Evolutionary conservation across 805 yeast genomes (phyloP), one percentile per base, ranked within the genome.

Genomic region (Starmerella sirachaensis): DNA sequence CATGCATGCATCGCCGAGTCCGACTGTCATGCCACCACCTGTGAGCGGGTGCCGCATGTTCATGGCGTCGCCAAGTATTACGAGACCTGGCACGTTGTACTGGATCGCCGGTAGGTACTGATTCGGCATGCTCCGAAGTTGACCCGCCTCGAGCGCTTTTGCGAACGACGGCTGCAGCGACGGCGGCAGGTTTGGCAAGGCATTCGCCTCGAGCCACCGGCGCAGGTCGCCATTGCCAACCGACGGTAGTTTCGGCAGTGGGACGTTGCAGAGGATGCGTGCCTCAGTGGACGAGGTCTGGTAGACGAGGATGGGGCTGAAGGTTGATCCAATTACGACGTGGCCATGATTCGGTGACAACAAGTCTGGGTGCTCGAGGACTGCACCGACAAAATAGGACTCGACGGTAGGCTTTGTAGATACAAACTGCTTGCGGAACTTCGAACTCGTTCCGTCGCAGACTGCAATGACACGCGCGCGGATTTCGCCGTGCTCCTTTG

Each of bases 11-110:
- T 91, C 98, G 55, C 76, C 81, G 43, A 91, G 64, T 2, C 95
- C 96, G 29, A 91, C 98, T 18, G 97, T 85, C 98, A 91, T 91
- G 44, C 98, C 98, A 47, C 98, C 98, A 37, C 98, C 98, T 1
- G 97, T 91, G 44, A 91, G 70, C 19, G 98, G 98, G 58, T 91
- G 98, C 57, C 98, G 72, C 96, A 91, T 91, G 59, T 91, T 91
- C 50, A 86, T 67, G 2, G 98, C 82, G 58, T 91, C 98, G 33
- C 98, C 98, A 24, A 91, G 56, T 48, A 88, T 68, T 25, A 91
- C 65, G 32, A 84, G 63, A 10, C 98, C 98, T 9, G 75, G 76
- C 29, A 72, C 66, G 55, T 84, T 86, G 20, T 50, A 42, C 35
- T 67, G 65, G 40, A 72, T 66, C 1, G 96, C 96, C 18, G 93